These are phyloP conservation scores for Zygoascus ofunaensis DNA, from an alignment of 805 yeast genomes.

Conservation along the genomic window DNA sequence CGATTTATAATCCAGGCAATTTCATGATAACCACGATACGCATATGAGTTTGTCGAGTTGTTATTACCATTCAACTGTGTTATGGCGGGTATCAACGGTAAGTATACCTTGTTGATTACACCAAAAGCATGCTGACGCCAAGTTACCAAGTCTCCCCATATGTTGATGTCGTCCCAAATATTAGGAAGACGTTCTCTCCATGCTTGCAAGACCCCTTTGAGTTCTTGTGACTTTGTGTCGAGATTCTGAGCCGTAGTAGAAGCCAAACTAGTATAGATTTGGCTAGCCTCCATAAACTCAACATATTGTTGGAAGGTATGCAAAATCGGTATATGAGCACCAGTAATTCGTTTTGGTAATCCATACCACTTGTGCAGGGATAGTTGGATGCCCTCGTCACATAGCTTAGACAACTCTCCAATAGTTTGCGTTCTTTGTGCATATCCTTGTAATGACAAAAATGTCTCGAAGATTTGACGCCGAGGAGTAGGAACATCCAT, in stretches of 20 bases:
- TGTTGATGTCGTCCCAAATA: conserved; percentile 92
- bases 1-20: conserved; percentile 98
- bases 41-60: conserved; percentile 73
- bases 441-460: conserved; percentile 83
- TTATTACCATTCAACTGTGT: conserved; percentile 45
- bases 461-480: conserved; percentile 90
- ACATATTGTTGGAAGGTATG: conserved; percentile 97
- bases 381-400: conserved; percentile 94
- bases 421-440: conserved; percentile 84
- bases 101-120: conserved; percentile 86
- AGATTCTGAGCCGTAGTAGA: conserved; percentile 87
- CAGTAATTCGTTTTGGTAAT: conserved; percentile 57
- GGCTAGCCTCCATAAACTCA: conserved; percentile 95
- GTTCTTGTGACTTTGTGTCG: conserved; percentile 87
- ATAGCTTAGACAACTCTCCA: conserved; percentile 72
- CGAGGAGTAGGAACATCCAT: conserved; percentile 99
- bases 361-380: conserved; percentile 91
- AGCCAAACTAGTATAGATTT: conserved; percentile 77
- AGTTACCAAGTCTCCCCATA: conserved; percentile 95
- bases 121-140: conserved; percentile 99
- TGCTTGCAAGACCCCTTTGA: conserved; percentile 88
- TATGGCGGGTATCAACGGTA: conserved; percentile 81
- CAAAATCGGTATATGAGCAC: conserved; percentile 79
- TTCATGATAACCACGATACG: conserved; percentile 96
- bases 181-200: conserved; percentile 98